Conservation (phyloP, 805 yeast genomes). For the Saccharomycopsis sp. region DNA sequence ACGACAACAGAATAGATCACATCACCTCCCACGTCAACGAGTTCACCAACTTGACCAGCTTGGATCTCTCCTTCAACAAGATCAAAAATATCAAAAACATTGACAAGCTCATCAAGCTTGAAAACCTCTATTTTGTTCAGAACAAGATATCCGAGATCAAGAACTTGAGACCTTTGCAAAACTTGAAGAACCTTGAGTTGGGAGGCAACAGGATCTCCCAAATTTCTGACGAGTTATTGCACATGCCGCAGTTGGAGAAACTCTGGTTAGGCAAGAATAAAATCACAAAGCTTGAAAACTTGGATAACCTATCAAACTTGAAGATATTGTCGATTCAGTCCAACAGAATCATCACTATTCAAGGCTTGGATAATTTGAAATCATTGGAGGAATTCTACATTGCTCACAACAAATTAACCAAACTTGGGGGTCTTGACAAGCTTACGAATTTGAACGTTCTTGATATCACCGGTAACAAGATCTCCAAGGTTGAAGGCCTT, state of each 20-base stretch:
- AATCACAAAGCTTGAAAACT: slow-evolving; percentile 54
- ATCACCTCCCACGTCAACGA: slow-evolving; percentile 63
- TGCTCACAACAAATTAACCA: slow-evolving; percentile 71
- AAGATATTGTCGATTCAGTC: slow-evolving; percentile 81
- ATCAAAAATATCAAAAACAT: slow-evolving; percentile 47
- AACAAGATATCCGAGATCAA: slow-evolving; percentile 71
- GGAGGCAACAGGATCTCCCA: slow-evolving; percentile 76
- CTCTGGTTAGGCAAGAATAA: slow-evolving; percentile 91
- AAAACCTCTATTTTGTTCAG: slow-evolving; percentile 77
- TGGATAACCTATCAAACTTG: slow-evolving; percentile 50
- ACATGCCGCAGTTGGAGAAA: slow-evolving; percentile 51
- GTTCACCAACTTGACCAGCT: slow-evolving; percentile 42
- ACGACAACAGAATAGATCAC: slow-evolving; percentile 86
- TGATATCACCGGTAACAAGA: slow-evolving; percentile 73
- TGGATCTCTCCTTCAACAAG: slow-evolving; percentile 78
- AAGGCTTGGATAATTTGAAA: slow-evolving; percentile 65
- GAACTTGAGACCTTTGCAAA: slow-evolving; percentile 46
- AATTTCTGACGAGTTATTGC: slow-evolving; percentile 47
- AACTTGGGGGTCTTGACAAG: slow-evolving; percentile 70
- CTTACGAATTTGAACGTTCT: slow-evolving; percentile 58
- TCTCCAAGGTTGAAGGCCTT: slow-evolving; percentile 53
- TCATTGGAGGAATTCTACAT: slow-evolving; percentile 80
- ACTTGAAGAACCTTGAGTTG: slow-evolving; percentile 65
- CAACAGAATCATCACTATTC: slow-evolving; percentile 67
- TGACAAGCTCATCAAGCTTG: slow-evolving; percentile 60